Evolutionary conservation across 2,329 filamentous ascomycete species (phyloP), one percentile per base, ranked within the genome.

Genomic region (Corinectria fuckeliana): DNA sequence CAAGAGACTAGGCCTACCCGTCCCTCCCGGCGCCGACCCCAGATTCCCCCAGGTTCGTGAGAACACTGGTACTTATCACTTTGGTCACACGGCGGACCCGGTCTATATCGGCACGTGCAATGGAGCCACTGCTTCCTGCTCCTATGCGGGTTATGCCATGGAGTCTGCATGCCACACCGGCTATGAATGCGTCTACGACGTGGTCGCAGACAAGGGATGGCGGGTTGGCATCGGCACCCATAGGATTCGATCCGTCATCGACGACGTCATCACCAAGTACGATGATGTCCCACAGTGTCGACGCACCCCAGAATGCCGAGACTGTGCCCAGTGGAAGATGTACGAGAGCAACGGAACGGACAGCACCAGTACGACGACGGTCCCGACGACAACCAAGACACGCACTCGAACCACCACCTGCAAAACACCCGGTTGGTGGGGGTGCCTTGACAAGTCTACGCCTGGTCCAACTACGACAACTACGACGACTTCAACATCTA

Each of bases 101-200:
- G 88, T 99, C 30, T 99, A 90, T 71, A 93, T 97, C 79, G 95
- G 95, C 28, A 91, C 89, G 1, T 98, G 95, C 77, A 97, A 97
- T 70, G 91, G 91, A 28, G 92, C 91, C 3, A 93, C 91, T 2
- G 93, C 94, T 3, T 88, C 90, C 10, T 98, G 95, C 75, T 95
- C 93, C 0, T 88, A 96, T 70, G 94, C 88, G 2, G 95, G 95
- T 0, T 99, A 98, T 74, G 93, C 95, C 1, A 85, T 99, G 82
- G 93, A 99, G 76, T 91, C 92, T 11, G 84, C 89, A n/a, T 99
- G 95, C 69, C 95, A 98, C 70, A 91, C 92, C 0, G 95, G 95
- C 7, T 85, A 86, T 52, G 90, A 95, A 73, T 98, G 95, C 70
- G 86, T 91, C 1, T 99, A 97, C 72, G 94, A 99, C 70, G 95